Base-by-base conservation (phyloP, 108 stramenopile species). In the Nitzschia sp. region DNA sequence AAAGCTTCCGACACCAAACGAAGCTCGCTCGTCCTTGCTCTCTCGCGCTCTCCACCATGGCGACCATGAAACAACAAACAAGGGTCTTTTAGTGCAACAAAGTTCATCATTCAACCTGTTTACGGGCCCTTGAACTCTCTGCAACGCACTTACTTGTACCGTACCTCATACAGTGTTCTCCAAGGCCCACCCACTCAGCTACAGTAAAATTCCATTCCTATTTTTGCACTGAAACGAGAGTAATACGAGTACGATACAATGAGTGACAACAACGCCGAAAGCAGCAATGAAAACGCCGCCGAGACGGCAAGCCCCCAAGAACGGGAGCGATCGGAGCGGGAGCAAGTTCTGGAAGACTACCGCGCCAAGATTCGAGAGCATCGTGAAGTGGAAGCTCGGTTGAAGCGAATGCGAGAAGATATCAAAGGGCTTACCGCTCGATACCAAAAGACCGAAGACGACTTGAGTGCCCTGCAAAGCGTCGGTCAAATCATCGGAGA, bases 401-500 rank as follows among this genome's bases (percentile, higher is more conserved):
- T 97, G 46, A 97, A 95, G 85, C 84, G 87, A 45, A 87, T 95
- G 88, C 88, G 97, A 46, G 78, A 85, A 61, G 90, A 97, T 58
- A 81, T 93, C 25, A 84, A 82, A 64, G 93, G 88, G 23, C 83
- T 98, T 29, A 83, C 90, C 41, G 81, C 71, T 35, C 89, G 95
- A 28, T 98, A 92, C 77, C 92, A 97, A 79, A 96, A 96, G 77
- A 98, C 98, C 53, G 97, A 99, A 68, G 97, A 96, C 58, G 97
- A 98, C 68, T 81, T 99, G 35, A 76, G 82, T 48, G 97, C 97
- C 25, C 80, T 98, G 33, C 97, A 99, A 82, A 83, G 80, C 41
- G 96, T 98, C 4, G 97, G 99, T 6, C 96, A 98, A 67, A 97
- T 97, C 46, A 98, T 99, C 55, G 97, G 99, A 25, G 97, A 99